A percentile compares a stretch with the other conserved stretches of the same genome.
These are phyloP conservation scores for Oryza brachyantha DNA, from an alignment of 176 grass and related monocot genomes.

Conservation along the genomic window DNA sequence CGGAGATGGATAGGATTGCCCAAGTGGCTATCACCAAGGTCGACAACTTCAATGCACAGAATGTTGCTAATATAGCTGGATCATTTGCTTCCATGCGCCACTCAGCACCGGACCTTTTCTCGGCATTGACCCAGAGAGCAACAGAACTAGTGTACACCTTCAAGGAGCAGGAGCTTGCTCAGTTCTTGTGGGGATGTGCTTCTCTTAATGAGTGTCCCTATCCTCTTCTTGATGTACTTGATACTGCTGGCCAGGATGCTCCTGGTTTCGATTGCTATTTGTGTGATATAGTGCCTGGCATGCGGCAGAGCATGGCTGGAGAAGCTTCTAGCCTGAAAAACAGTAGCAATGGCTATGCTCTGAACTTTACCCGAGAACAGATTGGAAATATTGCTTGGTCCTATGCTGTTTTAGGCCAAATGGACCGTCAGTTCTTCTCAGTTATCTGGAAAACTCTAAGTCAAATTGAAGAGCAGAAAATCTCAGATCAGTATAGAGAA, in stretches of 20 bases:
- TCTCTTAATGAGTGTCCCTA: conserved; percentile 55
- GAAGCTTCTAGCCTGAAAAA: conserved; percentile 22
- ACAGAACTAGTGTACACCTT: conserved; percentile 55
- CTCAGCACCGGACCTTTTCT: conserved; percentile 62
- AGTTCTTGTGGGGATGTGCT: conserved; percentile 90
- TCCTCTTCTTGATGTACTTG: conserved; percentile 59
- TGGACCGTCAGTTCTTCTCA: conserved; percentile 67
- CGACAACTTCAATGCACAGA: conserved; percentile 79
- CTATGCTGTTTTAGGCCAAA: conserved; percentile 78
- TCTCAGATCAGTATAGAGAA: conserved; percentile 82
- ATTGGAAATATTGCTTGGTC: conserved; percentile 91
- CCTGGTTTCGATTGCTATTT: conserved; percentile 14
- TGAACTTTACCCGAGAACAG: conserved; percentile 82
- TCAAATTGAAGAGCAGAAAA: conserved; percentile 51
- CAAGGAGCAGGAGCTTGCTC: conserved; percentile 78
- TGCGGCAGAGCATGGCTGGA: neutral
- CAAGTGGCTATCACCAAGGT: conserved; percentile 64
- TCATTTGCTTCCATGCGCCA: conserved; percentile 92
- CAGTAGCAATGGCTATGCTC: neutral
- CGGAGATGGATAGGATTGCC: conserved; percentile 89
- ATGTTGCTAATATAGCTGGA: conserved; percentile 76
- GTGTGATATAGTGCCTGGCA: conserved; percentile 12
- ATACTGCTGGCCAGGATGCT: conserved; percentile 48
- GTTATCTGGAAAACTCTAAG: conserved; percentile 62
- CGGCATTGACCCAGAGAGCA: conserved; percentile 46